Base-by-base conservation (phyloP, 768 basidiomycete species). In the Agrocybe praecox region DNA sequence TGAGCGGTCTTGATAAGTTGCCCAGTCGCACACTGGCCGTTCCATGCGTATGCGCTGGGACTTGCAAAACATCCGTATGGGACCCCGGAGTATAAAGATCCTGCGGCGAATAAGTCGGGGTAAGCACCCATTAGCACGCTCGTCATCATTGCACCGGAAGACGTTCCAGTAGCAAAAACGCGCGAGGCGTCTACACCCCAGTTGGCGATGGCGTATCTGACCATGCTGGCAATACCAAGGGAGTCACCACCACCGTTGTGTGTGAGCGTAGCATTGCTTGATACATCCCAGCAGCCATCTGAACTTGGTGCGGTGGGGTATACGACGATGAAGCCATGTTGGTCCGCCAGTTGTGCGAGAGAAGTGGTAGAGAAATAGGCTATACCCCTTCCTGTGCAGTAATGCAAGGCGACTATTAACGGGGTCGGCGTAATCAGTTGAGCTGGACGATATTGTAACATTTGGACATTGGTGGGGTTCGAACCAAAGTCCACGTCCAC, bases 131-230 rank as follows among this genome's bases (percentile, higher is more conserved):
- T 66, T 29, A 84, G 71, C 29, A 84, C 81, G 63, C 79, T 82
- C 50, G 82, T 83, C 83, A 84, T 85, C 84, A 85, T 85, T 2
- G 77, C 79, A 15, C 83, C 83, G 1, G 81, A 83, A 5, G 77
- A 78, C 6, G 76, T 77, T 14, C 83, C 83, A 17, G 79, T 79
- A 9, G 77, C 78, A 65, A 79, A 85, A 52, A 84, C 82, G 32
- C 75, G 73, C 23, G 61, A 63, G 11, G 80, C 26, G 61, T 83
- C 75, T 48, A 80, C 79, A 32, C 73, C 74, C 62, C 71, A 81
- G 71, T 73, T 80, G 14, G 68, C 48, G 51, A 84, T 76, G 17
- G 82, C 79, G 59, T 77, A 83, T 23, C 74, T 70, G 23, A 78
- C 74, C 62, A 76, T 72, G 32, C 68, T 76, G 1, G 75, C 80